Percentiles rank a stretch among this genome's conserved stretches.
These are phyloP conservation scores for Chenopodium quinoa DNA, from an alignment of 148 eudicot genomes.

Conservation along the genomic window DNA sequence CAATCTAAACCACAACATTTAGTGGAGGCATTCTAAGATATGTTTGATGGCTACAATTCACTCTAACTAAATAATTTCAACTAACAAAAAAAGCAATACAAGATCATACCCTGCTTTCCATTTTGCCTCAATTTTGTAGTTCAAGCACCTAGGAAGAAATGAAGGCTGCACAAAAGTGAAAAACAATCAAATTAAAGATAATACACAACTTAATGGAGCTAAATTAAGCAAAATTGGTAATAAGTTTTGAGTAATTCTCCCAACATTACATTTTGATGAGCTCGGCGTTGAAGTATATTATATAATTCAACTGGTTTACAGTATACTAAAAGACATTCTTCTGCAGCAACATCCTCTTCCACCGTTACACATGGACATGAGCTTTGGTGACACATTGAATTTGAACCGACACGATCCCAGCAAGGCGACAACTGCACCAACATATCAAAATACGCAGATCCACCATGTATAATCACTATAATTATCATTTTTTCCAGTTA, in stretches of 20 bases:
- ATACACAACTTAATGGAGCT: not conserved
- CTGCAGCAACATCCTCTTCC: conserved; percentile 70
- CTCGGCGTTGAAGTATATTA: conserved; percentile 89
- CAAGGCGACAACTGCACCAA: conserved; percentile 1
- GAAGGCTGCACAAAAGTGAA: conserved; percentile 56
- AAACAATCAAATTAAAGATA: conserved; percentile 11
- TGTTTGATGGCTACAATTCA: not conserved
- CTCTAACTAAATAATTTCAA: too few relatives aligned
- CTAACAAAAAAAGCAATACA: not conserved
- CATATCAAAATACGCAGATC: conserved; percentile 7
- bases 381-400: conserved; percentile 81
- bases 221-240: not conserved
- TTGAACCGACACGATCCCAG: not conserved
- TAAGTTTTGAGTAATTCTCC: not conserved
- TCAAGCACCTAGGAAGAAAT: conserved; percentile 71
- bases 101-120: conserved; percentile 48
- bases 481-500: too few relatives aligned
- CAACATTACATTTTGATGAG: conserved; percentile 57
- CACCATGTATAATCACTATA: not conserved
- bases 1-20: not conserved
- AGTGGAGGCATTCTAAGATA: not conserved
- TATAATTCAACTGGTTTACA: conserved; percentile 97
- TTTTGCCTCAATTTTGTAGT: conserved; percentile 68
- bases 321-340: conserved; percentile 74
- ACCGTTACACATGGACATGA: conserved; percentile 60